phyloP scores from a whole-genome alignment of 2,329 filamentous ascomycete species.

The Exserohilum rostratum region DNA sequence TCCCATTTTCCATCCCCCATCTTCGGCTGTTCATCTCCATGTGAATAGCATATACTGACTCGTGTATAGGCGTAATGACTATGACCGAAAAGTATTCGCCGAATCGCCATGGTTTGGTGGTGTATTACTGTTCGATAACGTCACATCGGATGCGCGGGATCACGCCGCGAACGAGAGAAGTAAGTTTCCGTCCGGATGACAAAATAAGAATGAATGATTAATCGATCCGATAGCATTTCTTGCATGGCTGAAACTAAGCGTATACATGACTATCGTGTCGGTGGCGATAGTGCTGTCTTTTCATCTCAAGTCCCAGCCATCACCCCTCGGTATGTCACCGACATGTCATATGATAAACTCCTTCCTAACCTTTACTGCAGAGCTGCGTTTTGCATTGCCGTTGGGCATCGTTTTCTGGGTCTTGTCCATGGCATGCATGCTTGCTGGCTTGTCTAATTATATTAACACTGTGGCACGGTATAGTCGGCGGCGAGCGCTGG shows the following conservation, averaged over 20 bases:
- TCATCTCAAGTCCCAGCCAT: constrained; percentile 77
- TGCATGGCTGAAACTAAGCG: constrained; percentile 84
- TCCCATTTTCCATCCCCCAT: too few species aligned
- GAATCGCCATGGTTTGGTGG: constrained; percentile 68
- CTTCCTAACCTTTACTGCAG: constrained; percentile 51
- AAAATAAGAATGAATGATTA: background rate
- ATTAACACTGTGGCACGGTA: constrained; percentile 83
- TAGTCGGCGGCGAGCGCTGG: constrained; percentile 76
- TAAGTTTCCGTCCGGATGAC: constrained; percentile 27
- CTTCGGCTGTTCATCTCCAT: background rate
- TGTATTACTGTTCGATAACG: constrained; percentile 75
- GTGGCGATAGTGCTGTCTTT: constrained; percentile 93
- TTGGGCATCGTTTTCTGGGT: constrained; percentile 89
- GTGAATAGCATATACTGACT: background rate
- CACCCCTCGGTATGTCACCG: constrained; percentile 27
- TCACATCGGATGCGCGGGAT: constrained; percentile 74
- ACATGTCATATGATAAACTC: too few species aligned
- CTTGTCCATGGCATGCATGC: constrained; percentile 76
- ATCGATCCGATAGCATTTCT: constrained; percentile 67
- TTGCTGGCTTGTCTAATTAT: constrained; percentile 83
- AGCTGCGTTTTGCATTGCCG: constrained; percentile 78
- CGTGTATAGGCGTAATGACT: constrained; percentile 47
- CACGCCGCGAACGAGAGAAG: constrained; percentile 81
- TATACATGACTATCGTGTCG: constrained; percentile 90
- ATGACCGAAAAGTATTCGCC: constrained; percentile 59